These are phyloP conservation scores for Penicillium aurantiogriseum DNA, from an alignment of 2,329 filamentous ascomycete genomes.

Conservation along the genomic window DNA sequence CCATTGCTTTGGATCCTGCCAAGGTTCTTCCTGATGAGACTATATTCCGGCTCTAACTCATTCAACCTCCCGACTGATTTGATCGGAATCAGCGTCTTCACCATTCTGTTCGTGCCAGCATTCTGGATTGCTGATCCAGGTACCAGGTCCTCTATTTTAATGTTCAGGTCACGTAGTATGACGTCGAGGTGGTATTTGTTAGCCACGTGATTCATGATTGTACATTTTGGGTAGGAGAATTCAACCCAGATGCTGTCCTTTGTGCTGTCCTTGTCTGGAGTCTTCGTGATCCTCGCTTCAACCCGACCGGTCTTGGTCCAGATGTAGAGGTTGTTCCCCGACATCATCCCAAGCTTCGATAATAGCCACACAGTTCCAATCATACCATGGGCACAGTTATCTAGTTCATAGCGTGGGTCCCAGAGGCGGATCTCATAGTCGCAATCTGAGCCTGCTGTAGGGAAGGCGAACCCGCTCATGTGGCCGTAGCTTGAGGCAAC, in stretches of 20 bases:
- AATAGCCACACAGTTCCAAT: conserved; percentile 17
- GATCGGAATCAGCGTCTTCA: conserved; percentile 11
- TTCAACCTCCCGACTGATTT: neutral
- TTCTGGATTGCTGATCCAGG: conserved; percentile 1
- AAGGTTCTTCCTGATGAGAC: neutral
- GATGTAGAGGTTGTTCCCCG: neutral
- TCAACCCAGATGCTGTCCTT: neutral
- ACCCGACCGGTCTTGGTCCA: conserved; percentile 2
- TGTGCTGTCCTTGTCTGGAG: neutral
- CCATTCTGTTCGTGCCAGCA: neutral
- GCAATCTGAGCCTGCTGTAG: neutral
- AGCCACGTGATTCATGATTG: neutral
- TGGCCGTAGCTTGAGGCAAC: neutral
- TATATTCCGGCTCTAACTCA: neutral
- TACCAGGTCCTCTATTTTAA: neutral
- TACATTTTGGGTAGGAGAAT: neutral
- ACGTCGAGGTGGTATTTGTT: neutral
- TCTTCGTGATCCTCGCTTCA: neutral
- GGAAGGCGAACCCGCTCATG: neutral
- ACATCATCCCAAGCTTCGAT: conserved; percentile 4
- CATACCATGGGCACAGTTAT: conserved; percentile 4
- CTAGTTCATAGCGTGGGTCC: neutral
- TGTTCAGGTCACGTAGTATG: neutral
- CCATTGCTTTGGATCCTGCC: conserved; percentile 6
- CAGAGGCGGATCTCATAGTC: neutral